phyloP scores from a whole-genome alignment of 2,329 filamentous ascomycete species.

The Stemphylium beticola region DNA sequence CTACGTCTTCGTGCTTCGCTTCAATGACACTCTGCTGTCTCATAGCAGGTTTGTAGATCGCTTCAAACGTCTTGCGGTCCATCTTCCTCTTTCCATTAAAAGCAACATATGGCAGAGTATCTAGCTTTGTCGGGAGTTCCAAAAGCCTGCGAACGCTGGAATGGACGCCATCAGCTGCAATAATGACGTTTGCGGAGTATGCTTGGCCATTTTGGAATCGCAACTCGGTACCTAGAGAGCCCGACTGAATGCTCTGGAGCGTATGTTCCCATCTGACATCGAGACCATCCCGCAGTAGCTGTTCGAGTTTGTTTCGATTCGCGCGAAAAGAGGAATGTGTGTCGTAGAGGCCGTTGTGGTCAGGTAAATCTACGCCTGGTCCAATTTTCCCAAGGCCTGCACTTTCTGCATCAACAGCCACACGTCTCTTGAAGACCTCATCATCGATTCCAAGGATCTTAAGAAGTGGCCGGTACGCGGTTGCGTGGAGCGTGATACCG shows the following conservation, averaged over 20 bases:
- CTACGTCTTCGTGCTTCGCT: conserved; percentile 18
- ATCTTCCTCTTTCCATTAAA: conserved; percentile 37
- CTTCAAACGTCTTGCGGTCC: conserved; percentile 29
- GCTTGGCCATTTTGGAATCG: conserved; percentile 20
- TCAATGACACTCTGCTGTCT: conserved; percentile 28
- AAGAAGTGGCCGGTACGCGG: conserved; percentile 42
- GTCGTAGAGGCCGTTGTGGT: conserved; percentile 7
- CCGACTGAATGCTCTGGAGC: conserved; percentile 20
- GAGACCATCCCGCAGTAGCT: conserved; percentile 43
- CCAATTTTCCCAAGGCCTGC: conserved; percentile 33
- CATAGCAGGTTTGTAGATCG: conserved; percentile 19
- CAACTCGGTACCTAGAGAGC: neutral
- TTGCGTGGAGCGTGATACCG: conserved; percentile 48
- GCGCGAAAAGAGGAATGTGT: conserved; percentile 36
- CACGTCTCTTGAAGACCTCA: conserved; percentile 31
- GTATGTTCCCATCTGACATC: conserved; percentile 45
- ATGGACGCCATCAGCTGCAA: conserved; percentile 50
- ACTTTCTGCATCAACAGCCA: conserved; percentile 41
- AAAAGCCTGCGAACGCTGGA: conserved; percentile 41
- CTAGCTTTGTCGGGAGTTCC: conserved; percentile 28
- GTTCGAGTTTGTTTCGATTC: conserved; percentile 46
- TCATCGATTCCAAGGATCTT: conserved; percentile 42
- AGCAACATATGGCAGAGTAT: conserved; percentile 47
- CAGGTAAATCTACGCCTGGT: conserved; percentile 2
- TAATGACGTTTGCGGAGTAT: conserved; percentile 22